These are phyloP conservation scores for Macrotyloma uniflorum DNA, from an alignment of 306 rosid species.

Conservation along the genomic window DNA sequence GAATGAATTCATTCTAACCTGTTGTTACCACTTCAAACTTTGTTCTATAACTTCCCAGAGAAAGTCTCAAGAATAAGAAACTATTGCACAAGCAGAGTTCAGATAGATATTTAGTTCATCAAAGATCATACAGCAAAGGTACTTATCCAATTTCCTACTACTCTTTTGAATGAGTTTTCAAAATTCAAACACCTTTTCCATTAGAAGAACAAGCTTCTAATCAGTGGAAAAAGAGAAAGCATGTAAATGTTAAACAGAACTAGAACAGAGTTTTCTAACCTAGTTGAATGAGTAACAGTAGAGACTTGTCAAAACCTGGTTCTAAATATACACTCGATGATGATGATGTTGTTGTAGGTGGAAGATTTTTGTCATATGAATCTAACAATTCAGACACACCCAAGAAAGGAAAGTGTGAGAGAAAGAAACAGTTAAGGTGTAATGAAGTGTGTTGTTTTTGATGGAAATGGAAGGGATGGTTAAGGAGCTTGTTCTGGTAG, in stretches of 20 bases:
- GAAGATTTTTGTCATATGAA: conserved; percentile 28
- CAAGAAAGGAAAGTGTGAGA: conserved; percentile 27
- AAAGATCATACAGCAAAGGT: conserved; percentile 20
- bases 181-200: not conserved
- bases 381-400: conserved; percentile 40
- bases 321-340: not conserved
- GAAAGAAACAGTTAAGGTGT: conserved; percentile 45
- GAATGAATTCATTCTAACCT: conserved; percentile 70
- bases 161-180: not conserved
- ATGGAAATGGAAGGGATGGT: conserved; percentile 34
- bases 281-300: not conserved
- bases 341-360: conserved; percentile 5
- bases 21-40: not conserved
- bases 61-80: conserved; percentile 12
- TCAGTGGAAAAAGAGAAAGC: conserved; percentile 5
- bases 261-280: conserved; percentile 26
- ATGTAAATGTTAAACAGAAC: not conserved
- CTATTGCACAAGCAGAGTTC: conserved; percentile 31
- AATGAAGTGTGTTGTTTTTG: conserved; percentile 33
- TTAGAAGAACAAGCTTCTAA: conserved; percentile 8
- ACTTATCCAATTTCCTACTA: not conserved
- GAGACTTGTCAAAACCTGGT: conserved; percentile 27
- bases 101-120: conserved; percentile 23
- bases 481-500: conserved; percentile 36
- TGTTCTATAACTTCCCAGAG: not conserved